These are phyloP conservation scores for Centella asiatica DNA, from an alignment of 129 eudicot species.

Conservation along the genomic window DNA sequence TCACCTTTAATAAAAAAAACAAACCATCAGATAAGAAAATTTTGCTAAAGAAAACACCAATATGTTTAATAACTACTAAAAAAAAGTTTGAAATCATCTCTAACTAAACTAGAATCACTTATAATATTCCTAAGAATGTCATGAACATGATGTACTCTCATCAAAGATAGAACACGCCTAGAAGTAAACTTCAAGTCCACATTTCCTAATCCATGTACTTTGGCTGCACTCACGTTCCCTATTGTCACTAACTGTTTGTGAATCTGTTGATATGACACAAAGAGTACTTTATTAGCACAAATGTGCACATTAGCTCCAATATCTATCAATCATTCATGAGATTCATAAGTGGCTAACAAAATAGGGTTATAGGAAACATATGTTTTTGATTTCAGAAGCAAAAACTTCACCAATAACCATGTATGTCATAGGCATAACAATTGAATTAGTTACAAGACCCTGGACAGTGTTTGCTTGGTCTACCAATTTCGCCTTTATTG, in stretches of 20 bases:
- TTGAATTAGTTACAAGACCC: background rate
- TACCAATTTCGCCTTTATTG: background rate
- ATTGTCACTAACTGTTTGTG: background rate
- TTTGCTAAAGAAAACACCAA: too few species aligned
- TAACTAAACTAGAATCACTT: too few species aligned
- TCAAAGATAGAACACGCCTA: too few species aligned
- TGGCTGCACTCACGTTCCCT: background rate
- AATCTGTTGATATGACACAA: background rate
- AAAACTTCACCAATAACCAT: background rate
- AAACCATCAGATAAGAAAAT: too few species aligned
- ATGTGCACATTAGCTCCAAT: background rate
- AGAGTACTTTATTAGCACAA: background rate
- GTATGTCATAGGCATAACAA: background rate
- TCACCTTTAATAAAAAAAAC: too few species aligned
- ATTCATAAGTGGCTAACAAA: background rate
- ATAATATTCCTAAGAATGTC: too few species aligned
- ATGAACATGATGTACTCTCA: too few species aligned
- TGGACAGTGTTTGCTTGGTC: background rate
- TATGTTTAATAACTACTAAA: too few species aligned
- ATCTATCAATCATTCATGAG: conserved; percentile 6
- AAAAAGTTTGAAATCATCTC: too few species aligned
- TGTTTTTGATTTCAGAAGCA: background rate
- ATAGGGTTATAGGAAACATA: background rate
- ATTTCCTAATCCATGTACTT: background rate
- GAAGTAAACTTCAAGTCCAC: background rate